Evolutionary conservation across 345 rosid species (phyloP).

Genomic region (Hibiscus mutabilis): DNA sequence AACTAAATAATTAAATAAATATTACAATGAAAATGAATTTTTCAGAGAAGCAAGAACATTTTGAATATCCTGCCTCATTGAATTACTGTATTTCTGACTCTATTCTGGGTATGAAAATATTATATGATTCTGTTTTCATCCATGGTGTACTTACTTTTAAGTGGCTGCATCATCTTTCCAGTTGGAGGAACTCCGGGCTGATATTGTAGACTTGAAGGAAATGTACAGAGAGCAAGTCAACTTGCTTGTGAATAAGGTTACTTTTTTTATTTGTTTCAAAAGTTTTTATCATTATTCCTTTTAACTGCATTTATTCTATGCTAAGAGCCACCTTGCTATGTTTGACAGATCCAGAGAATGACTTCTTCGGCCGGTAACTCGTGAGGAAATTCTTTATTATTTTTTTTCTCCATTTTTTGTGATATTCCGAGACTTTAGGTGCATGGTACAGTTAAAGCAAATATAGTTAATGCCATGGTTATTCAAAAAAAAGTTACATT

Average conservation of each 20-base stretch:
- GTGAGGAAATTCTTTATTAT: background rate
- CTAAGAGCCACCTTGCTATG: conserved; percentile 10
- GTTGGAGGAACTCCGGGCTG: conserved; percentile 98
- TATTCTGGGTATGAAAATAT: background rate
- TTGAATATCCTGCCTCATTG: background rate
- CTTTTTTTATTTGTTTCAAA: background rate
- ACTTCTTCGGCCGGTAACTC: conserved; percentile 28
- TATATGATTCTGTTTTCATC: background rate
- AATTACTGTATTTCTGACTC: background rate
- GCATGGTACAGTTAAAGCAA: conserved; percentile 15
- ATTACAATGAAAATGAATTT: background rate
- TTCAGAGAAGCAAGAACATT: background rate
- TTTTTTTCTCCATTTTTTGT: background rate
- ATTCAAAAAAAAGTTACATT: conserved; percentile 3
- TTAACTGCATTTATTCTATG: background rate
- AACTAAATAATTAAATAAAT: background rate
- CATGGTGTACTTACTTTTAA: background rate
- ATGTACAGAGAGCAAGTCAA: conserved; percentile 98
- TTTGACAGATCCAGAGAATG: conserved; percentile 51
- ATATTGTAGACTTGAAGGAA: conserved; percentile 88
- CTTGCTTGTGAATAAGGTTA: conserved; percentile 95
- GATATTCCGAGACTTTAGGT: background rate
- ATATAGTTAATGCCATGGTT: conserved; percentile 8
- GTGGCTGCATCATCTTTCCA: conserved; percentile 24
- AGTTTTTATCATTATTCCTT: background rate